Conservation (phyloP, 192 early-diverging fungal genomes). For the Kickxella alabastrina region DNA sequence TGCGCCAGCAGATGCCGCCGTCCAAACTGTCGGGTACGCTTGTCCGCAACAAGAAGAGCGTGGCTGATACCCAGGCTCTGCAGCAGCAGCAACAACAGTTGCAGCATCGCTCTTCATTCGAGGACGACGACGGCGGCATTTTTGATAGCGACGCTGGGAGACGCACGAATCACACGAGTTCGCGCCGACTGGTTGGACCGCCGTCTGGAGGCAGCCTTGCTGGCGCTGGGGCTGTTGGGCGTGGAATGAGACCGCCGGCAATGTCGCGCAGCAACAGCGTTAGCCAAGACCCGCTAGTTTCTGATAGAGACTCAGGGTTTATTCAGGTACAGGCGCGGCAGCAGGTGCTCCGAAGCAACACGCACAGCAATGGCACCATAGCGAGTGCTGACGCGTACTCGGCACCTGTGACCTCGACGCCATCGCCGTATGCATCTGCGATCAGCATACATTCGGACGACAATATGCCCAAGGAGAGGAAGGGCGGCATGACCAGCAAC, state of each 20-base stretch:
- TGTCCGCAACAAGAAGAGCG: slow-evolving; percentile 1
- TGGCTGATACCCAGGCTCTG: background rate
- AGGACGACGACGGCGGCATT: background rate
- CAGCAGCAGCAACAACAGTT: slow-evolving; percentile 11
- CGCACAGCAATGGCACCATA: slow-evolving; percentile 22
- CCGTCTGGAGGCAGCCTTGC: background rate
- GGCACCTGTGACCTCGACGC: slow-evolving; percentile 21
- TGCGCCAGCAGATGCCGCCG: background rate
- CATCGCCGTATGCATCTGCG: slow-evolving; percentile 12
- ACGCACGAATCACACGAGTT: background rate
- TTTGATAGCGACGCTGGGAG: slow-evolving; percentile 6
- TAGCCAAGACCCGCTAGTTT: slow-evolving; percentile 6
- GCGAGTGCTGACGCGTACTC: slow-evolving; percentile 22
- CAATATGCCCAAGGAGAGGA: slow-evolving; percentile 4
- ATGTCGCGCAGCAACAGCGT: slow-evolving; percentile 20
- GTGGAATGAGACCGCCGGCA: slow-evolving; percentile 4
- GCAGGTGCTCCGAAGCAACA: slow-evolving; percentile 24
- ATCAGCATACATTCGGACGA: slow-evolving; percentile 18
- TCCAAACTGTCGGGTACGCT: slow-evolving; percentile 5
- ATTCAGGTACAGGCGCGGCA: slow-evolving; percentile 11
- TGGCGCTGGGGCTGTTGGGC: slow-evolving; percentile 1
- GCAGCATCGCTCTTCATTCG: slow-evolving; percentile 2
- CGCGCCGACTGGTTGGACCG: slow-evolving; percentile 3
- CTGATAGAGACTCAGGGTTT: slow-evolving; percentile 18
- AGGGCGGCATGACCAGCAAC: background rate